These are phyloP conservation scores for Hypoxylon intermedium DNA, from an alignment of 495 filamentous ascomycete genomes.

Conservation along the genomic window DNA sequence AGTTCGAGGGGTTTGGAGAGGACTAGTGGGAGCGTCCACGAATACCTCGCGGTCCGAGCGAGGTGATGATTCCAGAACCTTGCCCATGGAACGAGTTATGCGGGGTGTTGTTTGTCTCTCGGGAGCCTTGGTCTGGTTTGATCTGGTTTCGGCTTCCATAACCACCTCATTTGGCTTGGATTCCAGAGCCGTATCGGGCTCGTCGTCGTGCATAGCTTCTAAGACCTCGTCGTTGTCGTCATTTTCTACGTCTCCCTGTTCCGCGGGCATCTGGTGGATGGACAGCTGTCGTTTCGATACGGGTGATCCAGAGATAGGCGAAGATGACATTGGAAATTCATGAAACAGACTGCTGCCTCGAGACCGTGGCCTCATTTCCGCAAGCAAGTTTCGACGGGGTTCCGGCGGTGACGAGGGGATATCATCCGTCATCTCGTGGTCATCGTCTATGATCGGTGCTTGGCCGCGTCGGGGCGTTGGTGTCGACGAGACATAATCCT, in stretches of 20 bases:
- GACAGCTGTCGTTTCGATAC: conserved; percentile 15
- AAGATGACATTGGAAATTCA: conserved; percentile 56
- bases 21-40: conserved; percentile 57
- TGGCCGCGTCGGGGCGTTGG: conserved; percentile 71
- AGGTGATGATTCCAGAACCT: conserved; percentile 38
- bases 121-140: background rate
- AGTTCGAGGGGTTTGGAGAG: conserved; percentile 16
- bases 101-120: conserved; percentile 6
- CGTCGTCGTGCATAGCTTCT: conserved; percentile 12
- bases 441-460: conserved; percentile 47
- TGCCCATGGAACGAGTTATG: conserved; percentile 12
- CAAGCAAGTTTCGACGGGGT: conserved; percentile 52
- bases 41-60: conserved; percentile 51
- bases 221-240: conserved; percentile 23
- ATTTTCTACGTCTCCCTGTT: conserved; percentile 21
- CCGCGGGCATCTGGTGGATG: conserved; percentile 14
- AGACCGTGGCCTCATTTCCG: conserved; percentile 54
- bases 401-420: conserved; percentile 62
- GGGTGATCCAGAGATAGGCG: conserved; percentile 55
- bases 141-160: background rate
- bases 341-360: conserved; percentile 49
- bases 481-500: conserved; percentile 78
- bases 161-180: background rate
- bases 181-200: conserved; percentile 3
- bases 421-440: conserved; percentile 53